These are phyloP conservation scores for Trichoderma asperellum DNA, from an alignment of 2,329 filamentous ascomycete species.

Conservation along the genomic window DNA sequence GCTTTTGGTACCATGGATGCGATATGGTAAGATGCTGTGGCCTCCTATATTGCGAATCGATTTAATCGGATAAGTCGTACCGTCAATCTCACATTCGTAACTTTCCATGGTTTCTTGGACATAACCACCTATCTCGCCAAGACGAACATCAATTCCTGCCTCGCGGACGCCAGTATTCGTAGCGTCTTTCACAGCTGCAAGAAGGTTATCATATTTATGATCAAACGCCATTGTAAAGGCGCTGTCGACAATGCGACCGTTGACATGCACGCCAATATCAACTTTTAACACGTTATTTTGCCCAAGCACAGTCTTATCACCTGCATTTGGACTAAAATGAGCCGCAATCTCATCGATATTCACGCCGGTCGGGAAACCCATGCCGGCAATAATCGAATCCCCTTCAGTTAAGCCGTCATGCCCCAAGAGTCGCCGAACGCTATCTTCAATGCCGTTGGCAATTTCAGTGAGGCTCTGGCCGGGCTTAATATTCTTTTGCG, in stretches of 20 bases:
- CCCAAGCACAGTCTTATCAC: conserved; percentile 75
- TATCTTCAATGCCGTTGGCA: conserved; percentile 78
- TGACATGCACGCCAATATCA: conserved; percentile 74
- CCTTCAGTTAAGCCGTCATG: conserved; percentile 74
- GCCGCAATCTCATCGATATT: conserved; percentile 79
- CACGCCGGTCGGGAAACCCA: conserved; percentile 79
- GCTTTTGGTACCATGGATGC: conserved; percentile 79
- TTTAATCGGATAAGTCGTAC: conserved; percentile 69
- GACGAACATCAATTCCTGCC: conserved; percentile 77
- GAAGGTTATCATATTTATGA: conserved; percentile 68
- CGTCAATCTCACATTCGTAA: conserved; percentile 73
- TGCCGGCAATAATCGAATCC: conserved; percentile 72
- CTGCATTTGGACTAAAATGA: conserved; percentile 79
- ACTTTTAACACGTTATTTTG: conserved; percentile 73
- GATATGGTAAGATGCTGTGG: conserved; percentile 75
- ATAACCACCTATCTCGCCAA: conserved; percentile 70
- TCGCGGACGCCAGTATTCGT: conserved; percentile 80
- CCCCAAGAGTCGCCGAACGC: conserved; percentile 71
- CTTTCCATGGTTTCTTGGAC: conserved; percentile 80
- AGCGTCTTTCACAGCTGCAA: conserved; percentile 68
- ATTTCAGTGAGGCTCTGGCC: conserved; percentile 76
- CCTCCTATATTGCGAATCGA: conserved; percentile 74
- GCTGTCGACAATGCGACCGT: conserved; percentile 72
- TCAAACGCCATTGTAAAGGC: conserved; percentile 74
- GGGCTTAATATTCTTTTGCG: conserved; percentile 74